phyloP scores from a whole-genome alignment of 129 eudicot genomes.

The Glebionis coronaria region DNA sequence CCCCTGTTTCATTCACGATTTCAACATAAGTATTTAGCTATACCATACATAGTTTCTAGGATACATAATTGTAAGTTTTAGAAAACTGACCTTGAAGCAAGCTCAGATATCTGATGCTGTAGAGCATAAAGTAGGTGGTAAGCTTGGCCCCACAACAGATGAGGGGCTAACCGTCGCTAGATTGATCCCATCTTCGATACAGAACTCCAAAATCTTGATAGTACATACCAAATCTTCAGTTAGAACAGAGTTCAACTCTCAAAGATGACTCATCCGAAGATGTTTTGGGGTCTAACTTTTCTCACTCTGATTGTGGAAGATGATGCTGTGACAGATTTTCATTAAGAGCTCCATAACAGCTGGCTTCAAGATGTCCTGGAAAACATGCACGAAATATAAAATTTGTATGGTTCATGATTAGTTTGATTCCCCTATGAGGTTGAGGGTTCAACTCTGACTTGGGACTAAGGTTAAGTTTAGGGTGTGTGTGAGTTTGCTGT shows the following conservation, averaged over 20 bases:
- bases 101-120: constrained; percentile 84
- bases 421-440: no score
- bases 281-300: constrained; percentile 37
- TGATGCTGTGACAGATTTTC: constrained; percentile 86
- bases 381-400: not conserved
- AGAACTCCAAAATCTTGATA: constrained; percentile 85
- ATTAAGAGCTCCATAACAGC: constrained; percentile 87
- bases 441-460: no score
- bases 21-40: constrained; percentile 3
- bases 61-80: not conserved
- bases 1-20: constrained; percentile 41
- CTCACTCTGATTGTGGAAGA: constrained; percentile 76
- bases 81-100: constrained; percentile 60
- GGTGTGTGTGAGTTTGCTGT: no score
- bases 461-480: no score
- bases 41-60: not conserved
- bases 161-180: constrained; percentile 78
- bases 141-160: constrained; percentile 74
- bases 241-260: constrained; percentile 79
- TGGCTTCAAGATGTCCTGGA: constrained; percentile 70
- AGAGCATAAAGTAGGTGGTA: constrained; percentile 67
- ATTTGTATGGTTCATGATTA: no score
- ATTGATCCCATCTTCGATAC: constrained; percentile 62
- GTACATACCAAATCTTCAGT: constrained; percentile 68
- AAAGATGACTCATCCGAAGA: constrained; percentile 75